Percentiles rank a stretch among this genome's conserved stretches.
phyloP scores from a whole-genome alignment of 176 grass and related monocot genomes.

The Triticum timopheevii region DNA sequence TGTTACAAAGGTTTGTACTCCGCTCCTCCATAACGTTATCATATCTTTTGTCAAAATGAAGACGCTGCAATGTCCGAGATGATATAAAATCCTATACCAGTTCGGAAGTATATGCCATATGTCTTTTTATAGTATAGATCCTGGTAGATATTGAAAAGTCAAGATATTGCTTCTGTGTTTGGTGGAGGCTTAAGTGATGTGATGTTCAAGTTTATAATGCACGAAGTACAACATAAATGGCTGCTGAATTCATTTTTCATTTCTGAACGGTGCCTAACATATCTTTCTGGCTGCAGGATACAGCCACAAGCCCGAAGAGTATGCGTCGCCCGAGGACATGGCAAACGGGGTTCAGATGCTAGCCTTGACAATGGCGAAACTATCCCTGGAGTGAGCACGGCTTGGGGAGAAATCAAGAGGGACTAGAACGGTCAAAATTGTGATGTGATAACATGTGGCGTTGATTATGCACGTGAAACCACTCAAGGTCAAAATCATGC shows the following conservation, averaged over 20 bases:
- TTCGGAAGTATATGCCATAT: not conserved
- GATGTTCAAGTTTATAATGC: not conserved
- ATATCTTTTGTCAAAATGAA: not conserved
- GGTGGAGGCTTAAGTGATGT: too few relatives aligned
- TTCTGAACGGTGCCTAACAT: not conserved
- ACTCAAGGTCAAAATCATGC: not conserved
- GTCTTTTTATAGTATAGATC: not conserved
- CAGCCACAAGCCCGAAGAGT: conserved; percentile 97
- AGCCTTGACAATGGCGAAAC: conserved; percentile 74
- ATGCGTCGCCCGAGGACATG: conserved; percentile 65
- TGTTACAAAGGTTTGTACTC: conserved; percentile 89
- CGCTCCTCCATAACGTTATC: not conserved
- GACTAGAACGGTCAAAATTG: not conserved
- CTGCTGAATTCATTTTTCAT: not conserved
- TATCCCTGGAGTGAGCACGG: conserved; percentile 53
- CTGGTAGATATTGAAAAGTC: not conserved
- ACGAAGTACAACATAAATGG: not conserved
- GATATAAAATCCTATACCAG: not conserved
- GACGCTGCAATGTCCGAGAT: not conserved
- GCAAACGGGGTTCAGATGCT: conserved; percentile 86
- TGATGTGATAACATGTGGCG: not conserved
- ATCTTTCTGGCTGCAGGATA: conserved; percentile 57
- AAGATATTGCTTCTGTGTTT: not conserved
- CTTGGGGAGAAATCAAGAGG: not conserved
- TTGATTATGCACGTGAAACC: not conserved